Base-by-base conservation (phyloP, 2,329 filamentous ascomycete species). In the Pseudocercospora pini-densiflorae region DNA sequence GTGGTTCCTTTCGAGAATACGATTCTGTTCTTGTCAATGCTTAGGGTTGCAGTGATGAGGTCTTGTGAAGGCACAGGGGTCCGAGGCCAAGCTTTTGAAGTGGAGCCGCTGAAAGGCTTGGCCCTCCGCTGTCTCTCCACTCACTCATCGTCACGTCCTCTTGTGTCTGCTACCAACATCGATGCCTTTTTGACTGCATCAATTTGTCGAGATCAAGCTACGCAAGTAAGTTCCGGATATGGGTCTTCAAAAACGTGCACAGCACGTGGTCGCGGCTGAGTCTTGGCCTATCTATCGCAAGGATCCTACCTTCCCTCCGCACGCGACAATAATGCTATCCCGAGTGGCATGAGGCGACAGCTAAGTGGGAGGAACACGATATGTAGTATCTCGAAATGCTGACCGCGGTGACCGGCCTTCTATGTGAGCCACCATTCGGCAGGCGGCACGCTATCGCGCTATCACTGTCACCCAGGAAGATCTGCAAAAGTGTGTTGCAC, bases 401-500 rank as follows among this genome's bases (percentile, higher is more conserved):
- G 21, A 54, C 14, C 51, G 24, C 24, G 24, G 21, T 29, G 51
- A 16, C 49, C 49, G 14, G 49, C 8, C 7, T 53, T 10, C 10
- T 21, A n/a, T 54, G 51, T 54, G 49, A 53, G 49, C 49, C 23
- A 16, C 49, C 49, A 29, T n/a, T 27, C 51, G 24, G 51, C 51
- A 27, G 14, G 24, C 51, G 24, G 51, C 51, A 54, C 51, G 51
- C 51, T 29, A 54, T 54, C 24, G 24, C 21, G 21, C 24, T 54
- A 54, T 54, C 51, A 14, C 21, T n/a, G 23, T 54, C 12, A 29
- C 51, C 51, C 24, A 54, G 51, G 49, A 53, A 53, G 49, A 53
- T 53, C 49, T 53, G 49, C 49, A 53, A 53, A 47, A 53, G 21
- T 53, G 21, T 53, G 49, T 53, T 53, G 23, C 3, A 53, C 49